phyloP scores from a whole-genome alignment of 371 early-diverging fungal species.

The Mortierella sp. region DNA sequence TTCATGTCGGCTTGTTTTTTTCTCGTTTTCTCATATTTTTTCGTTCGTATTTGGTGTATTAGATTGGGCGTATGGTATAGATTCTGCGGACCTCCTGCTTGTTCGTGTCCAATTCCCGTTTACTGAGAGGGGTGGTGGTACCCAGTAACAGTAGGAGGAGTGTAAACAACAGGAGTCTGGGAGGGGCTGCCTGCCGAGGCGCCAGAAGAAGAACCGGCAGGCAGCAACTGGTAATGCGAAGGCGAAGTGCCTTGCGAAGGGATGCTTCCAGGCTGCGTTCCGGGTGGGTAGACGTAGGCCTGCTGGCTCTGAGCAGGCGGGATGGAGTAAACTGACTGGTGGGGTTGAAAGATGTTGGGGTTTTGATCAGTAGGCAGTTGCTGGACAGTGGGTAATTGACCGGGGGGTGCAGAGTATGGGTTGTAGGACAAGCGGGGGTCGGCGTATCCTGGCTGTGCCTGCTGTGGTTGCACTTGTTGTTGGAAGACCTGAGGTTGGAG shows the following conservation, averaged over 20 bases:
- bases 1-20: too few relatives aligned
- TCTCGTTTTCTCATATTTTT: neutral
- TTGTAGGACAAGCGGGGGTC: conserved; percentile 6
- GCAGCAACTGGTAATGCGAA: neutral
- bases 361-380: neutral
- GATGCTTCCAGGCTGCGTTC: neutral
- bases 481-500: too few relatives aligned
- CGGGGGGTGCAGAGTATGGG: neutral
- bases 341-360: neutral
- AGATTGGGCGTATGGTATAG: neutral
- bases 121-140: neutral
- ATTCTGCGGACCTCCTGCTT: neutral
- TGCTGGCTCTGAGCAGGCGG: neutral
- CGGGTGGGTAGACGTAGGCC: neutral
- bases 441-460: neutral
- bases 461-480: neutral
- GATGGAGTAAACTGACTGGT: neutral
- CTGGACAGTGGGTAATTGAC: neutral
- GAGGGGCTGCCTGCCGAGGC: neutral
- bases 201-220: neutral
- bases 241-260: neutral
- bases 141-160: neutral
- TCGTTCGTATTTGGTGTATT: neutral
- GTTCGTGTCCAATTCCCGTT: neutral
- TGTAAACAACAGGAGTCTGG: neutral